Base-by-base conservation (phyloP, 345 rosid species). In the Bretschneidera sinensis region DNA sequence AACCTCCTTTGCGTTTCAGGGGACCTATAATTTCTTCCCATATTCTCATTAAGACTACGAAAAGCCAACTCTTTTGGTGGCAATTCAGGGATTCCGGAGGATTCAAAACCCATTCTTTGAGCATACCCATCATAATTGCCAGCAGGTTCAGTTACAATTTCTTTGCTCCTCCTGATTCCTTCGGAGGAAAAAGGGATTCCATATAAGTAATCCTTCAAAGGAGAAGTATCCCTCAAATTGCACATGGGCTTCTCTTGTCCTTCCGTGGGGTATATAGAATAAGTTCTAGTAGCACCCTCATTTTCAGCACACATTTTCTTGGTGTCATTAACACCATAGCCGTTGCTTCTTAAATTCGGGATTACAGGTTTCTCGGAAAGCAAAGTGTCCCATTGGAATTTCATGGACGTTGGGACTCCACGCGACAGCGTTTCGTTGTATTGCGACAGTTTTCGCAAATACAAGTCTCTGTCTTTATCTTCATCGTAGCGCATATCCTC, bases 371-470 rank as follows among this genome's bases (percentile, higher is more conserved):
- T 56, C 16, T 43, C 57, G 11, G 24, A 68, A 58, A 72, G 18
- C 21, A 79, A 64, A 23, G 55, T 71, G 48, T 65, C 62, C 84
- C 84, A 73, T n/a, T 54, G 76, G 39, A 74, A 79, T 72, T 79
- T 79, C 14, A 11, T 43, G 8, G 54, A 66, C 14, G 74, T 21
- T 2, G 73, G 55, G 5, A 25, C 59, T 17, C 47, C 63, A 18
- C 71, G 48, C 43, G 59, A 22, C 39, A 64, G 48, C 0, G 74
- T 56, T 11, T 72, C 74, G 28, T 64, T 60, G 43, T 63, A 67
- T 54, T 55, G 63, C 2, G 75, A 45, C 13, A 57, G 60, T 51
- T 68, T 63, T 2, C 43, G 55, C 49, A 60, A 2, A 47, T 47
- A 57, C 52, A 39, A 15, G 13, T 54, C 57, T 8, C 62, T 52